Conservation (phyloP, 225 moss, liverwort and hornwort species). For the Thuidium tamariscinum region DNA sequence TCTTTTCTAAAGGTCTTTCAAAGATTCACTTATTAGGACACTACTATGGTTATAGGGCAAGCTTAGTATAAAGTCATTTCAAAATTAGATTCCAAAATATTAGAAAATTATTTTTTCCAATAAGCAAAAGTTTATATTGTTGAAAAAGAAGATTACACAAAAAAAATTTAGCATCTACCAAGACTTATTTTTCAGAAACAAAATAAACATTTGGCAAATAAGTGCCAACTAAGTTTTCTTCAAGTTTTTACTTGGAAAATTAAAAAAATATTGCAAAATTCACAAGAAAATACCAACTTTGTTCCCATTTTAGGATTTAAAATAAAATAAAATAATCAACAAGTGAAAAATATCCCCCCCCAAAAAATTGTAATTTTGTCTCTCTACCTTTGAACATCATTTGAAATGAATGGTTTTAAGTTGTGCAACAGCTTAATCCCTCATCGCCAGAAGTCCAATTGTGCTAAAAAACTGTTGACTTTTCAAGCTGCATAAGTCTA, state of each 20-base stretch:
- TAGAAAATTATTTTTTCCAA: background rate
- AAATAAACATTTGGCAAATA: accelerated
- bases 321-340: background rate
- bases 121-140: too few relatives aligned
- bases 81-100: background rate
- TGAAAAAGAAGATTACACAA: too few relatives aligned
- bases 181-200: background rate
- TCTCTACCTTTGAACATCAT: background rate
- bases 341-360: accelerated
- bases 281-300: too few relatives aligned
- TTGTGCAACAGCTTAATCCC: too few relatives aligned
- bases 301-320: too few relatives aligned
- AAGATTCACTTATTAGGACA: background rate
- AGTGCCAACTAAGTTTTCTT: background rate
- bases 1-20: accelerated
- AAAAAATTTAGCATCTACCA: background rate
- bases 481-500: too few relatives aligned
- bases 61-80: background rate
- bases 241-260: background rate
- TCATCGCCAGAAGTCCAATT: too few relatives aligned
- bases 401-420: background rate
- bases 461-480: too few relatives aligned
- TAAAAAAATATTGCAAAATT: background rate
- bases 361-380: background rate
- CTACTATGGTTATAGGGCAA: accelerated